These are phyloP conservation scores for Globisporangium cystogenes DNA, from an alignment of 352 stramenopile species.

Conservation along the genomic window DNA sequence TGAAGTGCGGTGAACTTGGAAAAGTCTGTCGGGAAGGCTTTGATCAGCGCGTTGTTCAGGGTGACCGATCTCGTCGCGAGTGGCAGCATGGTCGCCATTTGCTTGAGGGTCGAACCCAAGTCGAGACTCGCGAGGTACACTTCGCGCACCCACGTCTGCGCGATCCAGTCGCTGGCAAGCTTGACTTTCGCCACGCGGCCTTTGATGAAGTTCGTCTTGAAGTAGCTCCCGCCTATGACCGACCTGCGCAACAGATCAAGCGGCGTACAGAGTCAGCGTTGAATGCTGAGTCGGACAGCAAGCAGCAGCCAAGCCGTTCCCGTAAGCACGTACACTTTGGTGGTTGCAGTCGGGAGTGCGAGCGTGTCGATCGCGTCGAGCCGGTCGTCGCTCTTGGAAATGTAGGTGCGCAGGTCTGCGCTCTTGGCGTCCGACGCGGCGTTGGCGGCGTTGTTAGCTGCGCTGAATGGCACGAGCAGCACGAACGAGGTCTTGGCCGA, in stretches of 20 bases:
- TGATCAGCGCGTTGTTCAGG: not conserved
- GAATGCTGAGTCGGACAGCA: too few species aligned
- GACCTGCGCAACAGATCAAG: not conserved
- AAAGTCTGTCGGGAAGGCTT: not conserved
- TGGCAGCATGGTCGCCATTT: not conserved
- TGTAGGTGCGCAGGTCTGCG: not conserved
- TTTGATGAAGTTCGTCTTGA: not conserved
- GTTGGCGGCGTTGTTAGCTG: not conserved
- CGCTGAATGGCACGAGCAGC: conserved; percentile 1
- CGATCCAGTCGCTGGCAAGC: not conserved
- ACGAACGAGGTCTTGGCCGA: not conserved
- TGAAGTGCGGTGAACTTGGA: not conserved
- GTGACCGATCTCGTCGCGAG: not conserved
- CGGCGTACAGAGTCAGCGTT: not conserved
- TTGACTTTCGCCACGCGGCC: conserved; percentile 1
- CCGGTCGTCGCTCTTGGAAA: conserved; percentile 1
- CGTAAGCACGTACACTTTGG: not conserved
- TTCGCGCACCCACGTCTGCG: not conserved
- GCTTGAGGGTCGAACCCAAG: not conserved
- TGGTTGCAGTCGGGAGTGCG: not conserved
- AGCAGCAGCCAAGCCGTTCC: not conserved
- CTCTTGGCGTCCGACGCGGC: not conserved
- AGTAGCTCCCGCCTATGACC: conserved; percentile 2
- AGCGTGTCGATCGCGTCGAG: conserved; percentile 5
- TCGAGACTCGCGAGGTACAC: conserved; percentile 4